Percentiles rank a stretch among this genome's conserved stretches.
Conservation (phyloP, 1,139 yeast species). For the Debaryomyces fabryi region DNA sequence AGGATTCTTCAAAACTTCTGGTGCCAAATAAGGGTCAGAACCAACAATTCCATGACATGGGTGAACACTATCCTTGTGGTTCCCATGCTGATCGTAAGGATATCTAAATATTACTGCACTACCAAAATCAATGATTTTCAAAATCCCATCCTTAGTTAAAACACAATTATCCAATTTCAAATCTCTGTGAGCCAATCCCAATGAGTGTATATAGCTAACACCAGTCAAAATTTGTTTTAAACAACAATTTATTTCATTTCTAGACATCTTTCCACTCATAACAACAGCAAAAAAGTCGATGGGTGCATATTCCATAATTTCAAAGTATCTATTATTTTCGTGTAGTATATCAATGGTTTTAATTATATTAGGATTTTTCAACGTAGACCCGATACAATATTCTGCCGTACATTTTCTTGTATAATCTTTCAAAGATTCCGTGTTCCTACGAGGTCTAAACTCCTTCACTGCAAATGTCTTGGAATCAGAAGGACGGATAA, state of each 20-base stretch:
- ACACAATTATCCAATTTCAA: slow-evolving; percentile 94
- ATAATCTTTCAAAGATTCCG: slow-evolving; percentile 86
- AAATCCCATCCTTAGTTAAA: slow-evolving; percentile 79
- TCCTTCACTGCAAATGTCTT: slow-evolving; percentile 96
- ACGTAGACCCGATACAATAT: slow-evolving; percentile 90
- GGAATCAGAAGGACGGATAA: slow-evolving; percentile 78
- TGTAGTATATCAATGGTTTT: slow-evolving; percentile 91
- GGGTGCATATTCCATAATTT: slow-evolving; percentile 98
- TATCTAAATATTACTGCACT: slow-evolving; percentile 92
- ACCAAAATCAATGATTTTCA: slow-evolving; percentile 94
- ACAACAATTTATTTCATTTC: slow-evolving; percentile 85
- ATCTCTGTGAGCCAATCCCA: slow-evolving; percentile 96
- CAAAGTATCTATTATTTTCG: slow-evolving; percentile 84
- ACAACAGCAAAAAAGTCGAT: slow-evolving; percentile 96
- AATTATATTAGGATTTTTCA: slow-evolving; percentile 88
- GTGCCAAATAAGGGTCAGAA: slow-evolving; percentile 96
- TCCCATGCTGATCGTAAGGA: slow-evolving; percentile 69
- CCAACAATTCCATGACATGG: slow-evolving; percentile 95
- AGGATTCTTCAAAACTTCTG: slow-evolving; percentile 79
- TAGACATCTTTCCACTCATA: slow-evolving; percentile 92
- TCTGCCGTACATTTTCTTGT: slow-evolving; percentile 96
- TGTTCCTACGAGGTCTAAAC: slow-evolving; percentile 81
- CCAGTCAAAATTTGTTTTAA: slow-evolving; percentile 86
- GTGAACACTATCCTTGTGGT: slow-evolving; percentile 59
- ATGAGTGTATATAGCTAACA: slow-evolving; percentile 76